Conservation (phyloP, 2,329 filamentous ascomycete species). For the Pseudocercospora macadamiae region DNA sequence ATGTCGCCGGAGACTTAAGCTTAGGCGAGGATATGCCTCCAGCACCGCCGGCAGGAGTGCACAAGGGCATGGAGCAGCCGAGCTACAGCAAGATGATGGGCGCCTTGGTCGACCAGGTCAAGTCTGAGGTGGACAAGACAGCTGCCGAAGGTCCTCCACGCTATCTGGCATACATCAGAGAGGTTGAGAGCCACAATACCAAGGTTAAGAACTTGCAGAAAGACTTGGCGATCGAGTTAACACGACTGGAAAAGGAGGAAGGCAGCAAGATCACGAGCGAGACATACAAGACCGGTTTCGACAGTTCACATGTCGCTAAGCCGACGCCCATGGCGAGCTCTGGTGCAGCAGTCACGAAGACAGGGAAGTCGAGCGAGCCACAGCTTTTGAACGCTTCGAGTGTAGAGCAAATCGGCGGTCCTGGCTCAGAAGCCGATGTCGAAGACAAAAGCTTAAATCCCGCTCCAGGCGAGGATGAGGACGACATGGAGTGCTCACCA, state of each 20-base stretch:
- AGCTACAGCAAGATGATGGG: slow-evolving; percentile 98
- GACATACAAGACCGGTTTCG: slow-evolving; percentile 83
- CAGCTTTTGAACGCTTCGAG: slow-evolving; percentile 40
- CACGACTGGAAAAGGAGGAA: slow-evolving; percentile 82
- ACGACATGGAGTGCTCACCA: slow-evolving; percentile 73
- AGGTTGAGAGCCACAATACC: slow-evolving; percentile 73
- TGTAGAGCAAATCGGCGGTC: slow-evolving; percentile 54
- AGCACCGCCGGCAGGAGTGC: slow-evolving; percentile 77
- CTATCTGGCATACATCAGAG: slow-evolving; percentile 75
- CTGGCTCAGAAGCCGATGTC: slow-evolving; percentile 62
- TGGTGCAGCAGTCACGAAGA: slow-evolving; percentile 34
- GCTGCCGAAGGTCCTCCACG: slow-evolving; percentile 61
- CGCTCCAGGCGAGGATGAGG: slow-evolving; percentile 60
- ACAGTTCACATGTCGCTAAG: slow-evolving; percentile 80
- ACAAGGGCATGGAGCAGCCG: slow-evolving; percentile 73
- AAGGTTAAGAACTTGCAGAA: slow-evolving; percentile 80
- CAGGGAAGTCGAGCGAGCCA: slow-evolving; percentile 33
- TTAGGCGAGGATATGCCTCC: slow-evolving; percentile 75
- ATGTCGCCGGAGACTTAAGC: slow-evolving; percentile 64
- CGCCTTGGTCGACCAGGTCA: slow-evolving; percentile 91
- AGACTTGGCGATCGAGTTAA: slow-evolving; percentile 73
- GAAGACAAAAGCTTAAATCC: slow-evolving; percentile 54
- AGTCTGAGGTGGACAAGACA: slow-evolving; percentile 74
- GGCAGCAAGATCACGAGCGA: slow-evolving; percentile 92
- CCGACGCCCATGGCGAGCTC: slow-evolving; percentile 26